A percentile compares a stretch with the other conserved stretches of the same genome.
phyloP scores from a whole-genome alignment of 495 filamentous ascomycete species.

The Hyaloscypha variabilis region DNA sequence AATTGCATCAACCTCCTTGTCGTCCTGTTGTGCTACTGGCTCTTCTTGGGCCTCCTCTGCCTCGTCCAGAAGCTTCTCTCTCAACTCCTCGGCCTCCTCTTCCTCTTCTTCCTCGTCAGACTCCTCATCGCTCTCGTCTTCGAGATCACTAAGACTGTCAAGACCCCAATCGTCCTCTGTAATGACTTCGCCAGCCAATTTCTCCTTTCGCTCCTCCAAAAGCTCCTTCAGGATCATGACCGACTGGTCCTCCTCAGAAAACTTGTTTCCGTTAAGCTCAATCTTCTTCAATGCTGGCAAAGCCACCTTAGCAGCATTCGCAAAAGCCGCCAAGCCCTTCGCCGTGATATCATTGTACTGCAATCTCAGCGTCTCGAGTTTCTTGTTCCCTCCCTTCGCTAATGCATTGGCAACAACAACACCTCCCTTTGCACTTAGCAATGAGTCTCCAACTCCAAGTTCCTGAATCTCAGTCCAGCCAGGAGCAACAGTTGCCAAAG shows the following conservation, averaged over 20 bases:
- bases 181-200: constrained; percentile 58
- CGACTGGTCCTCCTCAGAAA: constrained; percentile 78
- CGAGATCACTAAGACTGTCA: constrained; percentile 82
- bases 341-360: constrained; percentile 95
- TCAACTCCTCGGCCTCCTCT: constrained; percentile 61
- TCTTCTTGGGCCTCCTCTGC: constrained; percentile 74
- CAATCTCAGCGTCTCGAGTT: constrained; percentile 76
- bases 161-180: constrained; percentile 78
- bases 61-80: constrained; percentile 68
- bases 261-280: constrained; percentile 96
- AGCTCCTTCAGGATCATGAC: constrained; percentile 52
- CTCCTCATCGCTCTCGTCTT: constrained; percentile 70
- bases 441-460: constrained; percentile 86
- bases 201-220: constrained; percentile 61
- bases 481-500: constrained; percentile 71
- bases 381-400: constrained; percentile 70
- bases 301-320: constrained; percentile 60
- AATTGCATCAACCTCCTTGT: constrained; percentile 79
- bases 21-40: constrained; percentile 70
- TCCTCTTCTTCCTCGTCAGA: constrained; percentile 74
- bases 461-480: constrained; percentile 78
- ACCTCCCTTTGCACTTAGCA: constrained; percentile 79
- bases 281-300: constrained; percentile 78
- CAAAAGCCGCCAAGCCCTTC: constrained; percentile 68
- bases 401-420: constrained; percentile 73